A percentile compares a stretch with the other conserved stretches of the same genome.
Evolutionary conservation across 805 yeast genomes (phyloP).

Genomic region (Cyberlindnera lachancei): DNA sequence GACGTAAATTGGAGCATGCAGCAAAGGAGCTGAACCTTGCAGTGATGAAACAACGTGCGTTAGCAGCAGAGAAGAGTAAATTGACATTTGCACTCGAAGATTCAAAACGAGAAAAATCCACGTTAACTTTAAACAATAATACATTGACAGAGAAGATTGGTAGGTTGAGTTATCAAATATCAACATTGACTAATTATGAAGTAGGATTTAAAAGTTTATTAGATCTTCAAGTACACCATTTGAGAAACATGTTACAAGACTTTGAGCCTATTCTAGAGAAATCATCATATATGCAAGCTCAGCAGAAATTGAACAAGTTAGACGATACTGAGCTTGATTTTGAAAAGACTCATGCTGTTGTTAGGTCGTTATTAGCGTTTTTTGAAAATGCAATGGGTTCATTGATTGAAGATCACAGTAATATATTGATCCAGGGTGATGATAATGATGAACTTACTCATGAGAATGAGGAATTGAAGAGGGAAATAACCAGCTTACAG

Average conservation of each 20-base stretch:
- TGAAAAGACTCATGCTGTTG: conserved; percentile 23
- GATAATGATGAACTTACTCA: conserved; percentile 1
- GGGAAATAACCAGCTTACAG: conserved; percentile 10
- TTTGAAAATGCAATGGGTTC: conserved; percentile 55
- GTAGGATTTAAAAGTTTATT: conserved; percentile 36
- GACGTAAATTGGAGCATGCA: conserved; percentile 25
- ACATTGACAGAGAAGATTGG: conserved; percentile 32
- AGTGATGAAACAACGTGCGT: conserved; percentile 35
- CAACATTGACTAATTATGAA: conserved; percentile 26
- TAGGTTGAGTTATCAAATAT: conserved; percentile 21
- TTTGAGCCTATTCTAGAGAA: conserved; percentile 52
- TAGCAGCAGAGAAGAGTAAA: conserved; percentile 37
- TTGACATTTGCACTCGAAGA: conserved; percentile 34
- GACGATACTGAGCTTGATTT: conserved; percentile 24
- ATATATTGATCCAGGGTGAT: conserved; percentile 15
- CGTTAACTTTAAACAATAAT: conserved; percentile 29
- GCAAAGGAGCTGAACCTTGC: conserved; percentile 33
- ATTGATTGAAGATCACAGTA: conserved; percentile 48
- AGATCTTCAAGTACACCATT: conserved; percentile 35
- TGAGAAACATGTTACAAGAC: conserved; percentile 41
- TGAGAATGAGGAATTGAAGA: conserved; percentile 5
- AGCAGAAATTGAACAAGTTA: conserved; percentile 38
- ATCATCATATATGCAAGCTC: conserved; percentile 51
- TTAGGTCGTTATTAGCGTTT: conserved; percentile 43
- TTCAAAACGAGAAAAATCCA: conserved; percentile 30